Percentiles rank a stretch among this genome's conserved stretches.
phyloP scores from a whole-genome alignment of 1,284 basidiomycete species.

The Apiotrichum sp. region DNA sequence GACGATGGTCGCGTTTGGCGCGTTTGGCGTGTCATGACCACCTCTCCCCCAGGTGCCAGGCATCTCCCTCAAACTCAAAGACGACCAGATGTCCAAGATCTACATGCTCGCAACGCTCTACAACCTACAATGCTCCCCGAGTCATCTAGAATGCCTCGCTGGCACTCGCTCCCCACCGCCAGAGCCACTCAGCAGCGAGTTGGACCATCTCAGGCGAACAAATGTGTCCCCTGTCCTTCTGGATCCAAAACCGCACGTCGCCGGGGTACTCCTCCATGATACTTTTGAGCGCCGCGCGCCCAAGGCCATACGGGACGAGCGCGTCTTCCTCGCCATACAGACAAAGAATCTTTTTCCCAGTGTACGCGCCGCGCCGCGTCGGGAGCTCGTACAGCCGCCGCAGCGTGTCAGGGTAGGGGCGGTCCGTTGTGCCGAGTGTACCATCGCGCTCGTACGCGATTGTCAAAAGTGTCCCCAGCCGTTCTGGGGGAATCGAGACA shows the following conservation, averaged over 20 bases:
- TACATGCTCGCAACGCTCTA: too few species aligned
- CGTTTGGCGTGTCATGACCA: too few species aligned
- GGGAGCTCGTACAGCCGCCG: background rate
- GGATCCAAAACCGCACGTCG: constrained; percentile 31
- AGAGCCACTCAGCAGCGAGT: constrained; percentile 40
- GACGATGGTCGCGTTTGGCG: too few species aligned
- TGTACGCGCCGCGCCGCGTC: constrained; percentile 45
- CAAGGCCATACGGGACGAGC: constrained; percentile 33
- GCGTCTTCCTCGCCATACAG: constrained; percentile 53
- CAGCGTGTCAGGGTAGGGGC: background rate
- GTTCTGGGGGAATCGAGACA: constrained; percentile 63
- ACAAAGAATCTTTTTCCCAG: constrained; percentile 63
- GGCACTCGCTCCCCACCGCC: constrained; percentile 17
- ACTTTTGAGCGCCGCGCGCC: constrained; percentile 27
- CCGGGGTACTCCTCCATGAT: constrained; percentile 17
- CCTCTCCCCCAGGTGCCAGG: too few species aligned
- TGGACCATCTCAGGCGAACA: constrained; percentile 40
- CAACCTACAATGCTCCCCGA: too few species aligned
- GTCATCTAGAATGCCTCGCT: background rate
- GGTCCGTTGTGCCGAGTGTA: constrained; percentile 26
- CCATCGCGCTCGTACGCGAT: constrained; percentile 27
- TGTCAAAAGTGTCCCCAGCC: constrained; percentile 53
- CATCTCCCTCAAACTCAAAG: too few species aligned
- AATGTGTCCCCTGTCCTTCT: constrained; percentile 6
- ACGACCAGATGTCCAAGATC: too few species aligned